Evolutionary conservation across 495 filamentous ascomycete genomes (phyloP), one percentile per base, ranked within the genome.

Genomic region (Pseudevernia furfuracea): DNA sequence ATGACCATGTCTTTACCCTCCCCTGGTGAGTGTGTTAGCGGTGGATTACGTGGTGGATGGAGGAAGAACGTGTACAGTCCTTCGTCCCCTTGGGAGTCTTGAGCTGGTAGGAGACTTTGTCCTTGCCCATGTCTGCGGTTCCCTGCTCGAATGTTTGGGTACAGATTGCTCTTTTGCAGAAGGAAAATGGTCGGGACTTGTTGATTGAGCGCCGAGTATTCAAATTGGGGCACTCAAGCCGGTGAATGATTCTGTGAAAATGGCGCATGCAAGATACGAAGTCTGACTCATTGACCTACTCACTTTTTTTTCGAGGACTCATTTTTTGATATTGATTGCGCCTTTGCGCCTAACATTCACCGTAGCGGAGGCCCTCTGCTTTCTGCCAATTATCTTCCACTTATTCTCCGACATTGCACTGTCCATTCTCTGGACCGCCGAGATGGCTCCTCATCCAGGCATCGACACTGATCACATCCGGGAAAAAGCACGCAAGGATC

Each of bases 401-500:
- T 37, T 7, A 12, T 32, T 38, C 60, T n/a, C 38, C 25, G 36
- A 9, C 9, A 49, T 38, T 46, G 32, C 21, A 49, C 59, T 25
- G 5, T 23, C 30, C 4, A 12, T 23, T 17, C 3, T 37, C 6
- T n/a, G 23, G 19, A 34, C 1, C 30, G 48, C 36, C 43, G 38
- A 30, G 17, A 86, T 86, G 83, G 81, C 82, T 70, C 89, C 89
- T 78, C 82, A 86, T 78, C 78, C 80, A 73, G 84, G 81, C 70
- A 87, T 93, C 74, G 89, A 92, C 75, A 85, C 89, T 28, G 87
- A 91, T 71, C 82, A 91, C 73, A 84, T 93, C 68, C 85, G 83
- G 74, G 89, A 94, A 59, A 90, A 89, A 74, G 88, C 89, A 70
- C 85, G 90, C 60, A 92, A 88, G 74, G 90, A 95, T 74, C 81